phyloP scores from a whole-genome alignment of 371 early-diverging fungal species.

The Amoeboaphelidium protococcarum region DNA sequence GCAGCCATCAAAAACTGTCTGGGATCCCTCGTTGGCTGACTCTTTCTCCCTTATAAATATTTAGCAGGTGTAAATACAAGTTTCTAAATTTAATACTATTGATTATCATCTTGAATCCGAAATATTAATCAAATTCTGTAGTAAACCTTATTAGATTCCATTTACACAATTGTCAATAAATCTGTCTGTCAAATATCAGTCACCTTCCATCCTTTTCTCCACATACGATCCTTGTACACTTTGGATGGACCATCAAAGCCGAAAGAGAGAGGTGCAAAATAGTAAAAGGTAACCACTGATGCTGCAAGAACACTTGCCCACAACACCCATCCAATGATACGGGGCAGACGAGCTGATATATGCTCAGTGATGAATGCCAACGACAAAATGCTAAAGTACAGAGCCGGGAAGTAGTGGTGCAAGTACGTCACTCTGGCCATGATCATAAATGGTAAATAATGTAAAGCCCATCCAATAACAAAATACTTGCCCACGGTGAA shows the following conservation, averaged over 20 bases:
- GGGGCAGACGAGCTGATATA: background rate
- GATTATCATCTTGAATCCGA: too few species aligned
- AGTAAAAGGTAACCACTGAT: background rate
- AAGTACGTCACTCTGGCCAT: constrained; percentile 13
- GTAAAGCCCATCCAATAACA: constrained; percentile 12
- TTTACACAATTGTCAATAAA: too few species aligned
- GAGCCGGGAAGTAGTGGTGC: constrained; percentile 16
- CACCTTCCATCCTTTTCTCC: too few species aligned
- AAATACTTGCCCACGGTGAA: background rate
- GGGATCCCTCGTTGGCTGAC: constrained; percentile 4
- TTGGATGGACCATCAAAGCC: background rate
- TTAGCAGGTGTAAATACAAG: too few species aligned
- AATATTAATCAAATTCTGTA: too few species aligned
- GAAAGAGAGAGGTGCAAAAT: background rate
- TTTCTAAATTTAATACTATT: too few species aligned
- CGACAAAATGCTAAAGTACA: constrained; percentile 10
- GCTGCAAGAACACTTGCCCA: background rate
- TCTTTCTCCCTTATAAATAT: too few species aligned
- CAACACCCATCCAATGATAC: background rate
- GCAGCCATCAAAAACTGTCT: constrained; percentile 10
- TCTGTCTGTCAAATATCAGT: too few species aligned
- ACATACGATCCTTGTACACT: too few species aligned
- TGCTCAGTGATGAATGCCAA: constrained; percentile 1
- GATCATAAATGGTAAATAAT: constrained; percentile 15
- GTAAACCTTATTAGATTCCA: too few species aligned